These are phyloP conservation scores for Trifolium subterraneum DNA, from an alignment of 306 rosid genomes.

Conservation along the genomic window DNA sequence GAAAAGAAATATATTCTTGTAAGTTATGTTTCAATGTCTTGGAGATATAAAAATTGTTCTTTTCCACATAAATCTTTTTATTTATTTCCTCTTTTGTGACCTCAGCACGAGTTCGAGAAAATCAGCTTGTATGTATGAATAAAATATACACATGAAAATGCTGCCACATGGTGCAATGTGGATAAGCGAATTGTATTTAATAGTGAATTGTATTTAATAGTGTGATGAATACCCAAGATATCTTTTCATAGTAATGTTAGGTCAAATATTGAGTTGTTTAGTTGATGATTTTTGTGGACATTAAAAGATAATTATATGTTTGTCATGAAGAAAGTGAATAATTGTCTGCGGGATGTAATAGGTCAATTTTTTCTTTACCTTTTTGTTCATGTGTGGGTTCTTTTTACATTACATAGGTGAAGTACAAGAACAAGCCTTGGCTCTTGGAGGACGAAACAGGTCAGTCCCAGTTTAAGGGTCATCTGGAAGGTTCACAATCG, in stretches of 20 bases:
- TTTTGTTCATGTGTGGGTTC: constrained; percentile 27
- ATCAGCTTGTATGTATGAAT: neutral
- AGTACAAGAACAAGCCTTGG: constrained; percentile 96
- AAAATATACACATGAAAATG: no score
- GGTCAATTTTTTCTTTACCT: neutral
- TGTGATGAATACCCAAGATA: neutral
- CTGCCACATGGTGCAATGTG: neutral
- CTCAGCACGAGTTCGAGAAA: neutral
- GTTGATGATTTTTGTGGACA: constrained; percentile 12
- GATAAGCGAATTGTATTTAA: neutral
- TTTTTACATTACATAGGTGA: constrained; percentile 63
- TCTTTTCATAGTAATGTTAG: neutral
- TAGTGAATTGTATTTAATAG: no score
- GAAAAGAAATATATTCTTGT: no score
- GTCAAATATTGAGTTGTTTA: constrained; percentile 18
- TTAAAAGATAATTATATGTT: constrained; percentile 1
- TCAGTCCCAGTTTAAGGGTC: constrained; percentile 85
- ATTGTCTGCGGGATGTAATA: constrained; percentile 14
- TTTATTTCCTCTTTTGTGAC: no score
- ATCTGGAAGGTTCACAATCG: constrained; percentile 91
- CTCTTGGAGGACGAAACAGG: constrained; percentile 97
- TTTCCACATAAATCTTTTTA: no score
- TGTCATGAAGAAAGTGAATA: constrained; percentile 15
- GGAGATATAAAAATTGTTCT: no score
- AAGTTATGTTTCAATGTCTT: no score